These are phyloP conservation scores for Aspergillus caelatus DNA, from an alignment of 2,329 filamentous ascomycete genomes.

Conservation along the genomic window DNA sequence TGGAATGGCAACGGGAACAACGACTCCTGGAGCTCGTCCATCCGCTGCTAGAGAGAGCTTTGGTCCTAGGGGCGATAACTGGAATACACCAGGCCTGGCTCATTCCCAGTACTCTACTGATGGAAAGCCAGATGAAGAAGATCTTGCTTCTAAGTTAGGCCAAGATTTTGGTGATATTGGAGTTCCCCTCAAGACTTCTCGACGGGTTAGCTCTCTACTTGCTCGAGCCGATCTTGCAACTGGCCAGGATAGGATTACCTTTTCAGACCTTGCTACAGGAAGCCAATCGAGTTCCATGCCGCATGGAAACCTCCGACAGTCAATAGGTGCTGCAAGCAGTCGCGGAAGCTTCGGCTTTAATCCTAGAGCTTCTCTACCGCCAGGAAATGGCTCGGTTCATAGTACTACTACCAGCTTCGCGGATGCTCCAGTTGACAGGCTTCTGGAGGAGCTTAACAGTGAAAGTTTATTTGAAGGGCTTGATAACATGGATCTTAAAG, in stretches of 20 bases:
- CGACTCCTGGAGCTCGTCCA: constrained; percentile 70
- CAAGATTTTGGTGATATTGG: constrained; percentile 63
- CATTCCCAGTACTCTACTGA: constrained; percentile 46
- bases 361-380: constrained; percentile 59
- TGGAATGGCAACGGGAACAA: constrained; percentile 66
- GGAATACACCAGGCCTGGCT: constrained; percentile 45
- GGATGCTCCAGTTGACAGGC: constrained; percentile 68
- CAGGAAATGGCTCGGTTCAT: constrained; percentile 50
- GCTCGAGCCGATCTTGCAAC: constrained; percentile 84
- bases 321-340: constrained; percentile 68
- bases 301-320: constrained; percentile 64
- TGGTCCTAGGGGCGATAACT: constrained; percentile 54
- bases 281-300: constrained; percentile 37
- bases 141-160: constrained; percentile 70
- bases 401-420: constrained; percentile 63
- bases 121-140: constrained; percentile 61
- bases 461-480: constrained; percentile 68
- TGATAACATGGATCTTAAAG: constrained; percentile 71
- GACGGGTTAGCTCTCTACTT: constrained; percentile 87
- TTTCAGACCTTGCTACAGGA: constrained; percentile 68
- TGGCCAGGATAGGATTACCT: constrained; percentile 78
- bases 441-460: constrained; percentile 68
- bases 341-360: constrained; percentile 63
- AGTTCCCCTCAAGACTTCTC: constrained; percentile 62
- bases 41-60: constrained; percentile 77